Evolutionary conservation across 169 alveolate genomes (phyloP), one percentile per base, ranked within the genome.

Genomic region (Eimeria falciformis): DNA sequence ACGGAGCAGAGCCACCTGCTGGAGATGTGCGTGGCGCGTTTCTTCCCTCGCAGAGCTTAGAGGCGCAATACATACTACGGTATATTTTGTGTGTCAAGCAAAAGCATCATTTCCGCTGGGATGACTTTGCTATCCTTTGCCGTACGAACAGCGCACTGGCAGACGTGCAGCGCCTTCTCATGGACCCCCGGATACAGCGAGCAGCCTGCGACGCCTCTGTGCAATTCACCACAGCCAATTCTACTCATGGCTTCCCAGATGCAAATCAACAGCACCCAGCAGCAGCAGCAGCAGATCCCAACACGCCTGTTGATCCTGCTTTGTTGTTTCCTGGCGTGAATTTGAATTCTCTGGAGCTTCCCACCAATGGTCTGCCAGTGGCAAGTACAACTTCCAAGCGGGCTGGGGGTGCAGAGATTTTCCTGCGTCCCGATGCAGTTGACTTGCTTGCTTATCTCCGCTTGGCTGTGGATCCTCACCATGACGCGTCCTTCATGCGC

Each of bases 111-210:
- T 90, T 94, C 56, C 88, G 95, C 27, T 96, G 96, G 96, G 95
- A 94, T 87, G 97, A 96, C 94, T 94, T 96, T 56, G 97, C 96
- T 29, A 87, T 96, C 68, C 94, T 96, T 55, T 92, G 94, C 88
- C 94, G 98, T 81, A 90, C 95, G 23, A 95, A 95, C 88, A 68
- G 91, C 53, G 96, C 94, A 77, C 83, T 92, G 45, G 46, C 62
- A 81, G 89, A 90, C 58, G 25, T 96, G 43, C 95, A 95, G 86
- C 89, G 85, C 65, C 85, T 90, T 14, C 93, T 94, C 47, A 79
- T 29, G 77, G 93, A 94, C 88, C 82, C 90, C 33, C 69, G 87
- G 69, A 90, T 95, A 58, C 93, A 68, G 43, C 86, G 83, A 21
- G 73, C 85, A 12, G 92, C 92, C 4, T 47, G 62, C 53, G 47